Conservation (phyloP, 306 rosid species). For the Benincasa hispida region DNA sequence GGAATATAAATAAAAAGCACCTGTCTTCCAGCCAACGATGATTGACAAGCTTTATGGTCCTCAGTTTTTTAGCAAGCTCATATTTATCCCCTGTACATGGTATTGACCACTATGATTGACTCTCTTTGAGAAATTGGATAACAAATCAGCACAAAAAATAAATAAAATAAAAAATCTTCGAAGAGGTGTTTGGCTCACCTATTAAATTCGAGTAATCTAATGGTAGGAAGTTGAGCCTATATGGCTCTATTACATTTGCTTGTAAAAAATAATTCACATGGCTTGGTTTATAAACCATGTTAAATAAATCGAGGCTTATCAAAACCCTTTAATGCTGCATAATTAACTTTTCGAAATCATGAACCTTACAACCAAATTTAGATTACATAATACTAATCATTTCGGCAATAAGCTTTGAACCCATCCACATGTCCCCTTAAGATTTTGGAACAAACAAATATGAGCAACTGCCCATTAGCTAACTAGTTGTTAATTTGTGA, state of each 20-base stretch:
- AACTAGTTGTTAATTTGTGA: no score
- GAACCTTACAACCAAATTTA: not conserved
- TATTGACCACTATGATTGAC: not conserved
- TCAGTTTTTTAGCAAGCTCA: slow-evolving; percentile 65
- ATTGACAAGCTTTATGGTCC: slow-evolving; percentile 62
- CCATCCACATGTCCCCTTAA: not conserved
- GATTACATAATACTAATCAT: not conserved
- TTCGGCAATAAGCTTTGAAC: not conserved
- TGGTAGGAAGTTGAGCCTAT: not conserved
- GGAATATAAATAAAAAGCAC: slow-evolving; percentile 20
- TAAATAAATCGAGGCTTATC: not conserved
- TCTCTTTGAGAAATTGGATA: not conserved
- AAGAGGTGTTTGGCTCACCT: not conserved
- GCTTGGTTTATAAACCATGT: not conserved
- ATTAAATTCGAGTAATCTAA: not conserved
- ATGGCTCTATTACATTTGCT: not conserved
- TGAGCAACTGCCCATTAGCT: not conserved
- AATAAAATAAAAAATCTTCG: not conserved
- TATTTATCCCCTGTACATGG: slow-evolving; percentile 72
- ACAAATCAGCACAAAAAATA: not conserved
- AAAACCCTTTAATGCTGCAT: not conserved
- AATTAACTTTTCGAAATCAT: not conserved
- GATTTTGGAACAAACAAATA: not conserved
- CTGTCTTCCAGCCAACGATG: slow-evolving; percentile 95
- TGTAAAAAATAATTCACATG: not conserved